phyloP scores from a whole-genome alignment of 2,329 filamentous ascomycete genomes.

The Ilyonectria sp. region DNA sequence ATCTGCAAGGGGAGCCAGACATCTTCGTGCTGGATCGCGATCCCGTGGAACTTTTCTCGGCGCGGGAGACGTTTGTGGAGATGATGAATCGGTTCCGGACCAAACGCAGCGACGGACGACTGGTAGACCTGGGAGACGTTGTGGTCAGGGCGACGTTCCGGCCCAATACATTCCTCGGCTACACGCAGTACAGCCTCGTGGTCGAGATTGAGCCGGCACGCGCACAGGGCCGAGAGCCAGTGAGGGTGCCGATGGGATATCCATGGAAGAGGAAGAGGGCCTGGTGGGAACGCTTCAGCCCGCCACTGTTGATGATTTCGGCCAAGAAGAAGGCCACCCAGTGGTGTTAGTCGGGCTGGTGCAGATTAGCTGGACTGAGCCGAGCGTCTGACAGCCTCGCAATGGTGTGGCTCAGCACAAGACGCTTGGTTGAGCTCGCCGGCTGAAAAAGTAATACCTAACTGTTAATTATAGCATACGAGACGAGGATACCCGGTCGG shows the following conservation, averaged over 20 bases:
- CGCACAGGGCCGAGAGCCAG: slow-evolving; percentile 9
- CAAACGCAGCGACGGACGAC: slow-evolving; percentile 30
- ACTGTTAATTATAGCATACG: slow-evolving; percentile 31
- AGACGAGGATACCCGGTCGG: slow-evolving; percentile 25
- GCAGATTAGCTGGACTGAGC: not conserved
- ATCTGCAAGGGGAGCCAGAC: slow-evolving; percentile 29
- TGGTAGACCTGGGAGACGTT: slow-evolving; percentile 27
- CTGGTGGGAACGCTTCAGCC: slow-evolving; percentile 31
- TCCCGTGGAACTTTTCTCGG: slow-evolving; percentile 31
- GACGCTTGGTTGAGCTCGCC: not conserved
- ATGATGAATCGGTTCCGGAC: slow-evolving; percentile 31
- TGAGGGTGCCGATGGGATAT: not conserved
- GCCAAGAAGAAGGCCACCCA: slow-evolving; percentile 27
- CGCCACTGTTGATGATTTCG: slow-evolving; percentile 27
- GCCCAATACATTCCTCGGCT: slow-evolving; percentile 26
- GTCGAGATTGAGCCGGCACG: slow-evolving; percentile 31
- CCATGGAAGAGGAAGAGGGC: slow-evolving; percentile 24
- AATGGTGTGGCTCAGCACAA: slow-evolving; percentile 23
- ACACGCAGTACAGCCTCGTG: slow-evolving; percentile 28
- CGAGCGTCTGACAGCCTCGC: slow-evolving; percentile 9
- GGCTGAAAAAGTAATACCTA: slow-evolving; percentile 18
- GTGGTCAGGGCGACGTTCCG: slow-evolving; percentile 30
- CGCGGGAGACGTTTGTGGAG: slow-evolving; percentile 32
- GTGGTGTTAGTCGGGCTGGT: slow-evolving; percentile 17
- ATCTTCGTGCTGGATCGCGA: slow-evolving; percentile 32